These are phyloP conservation scores for Nigrograna mackinnonii DNA, from an alignment of 2,329 filamentous ascomycete genomes.

Conservation along the genomic window DNA sequence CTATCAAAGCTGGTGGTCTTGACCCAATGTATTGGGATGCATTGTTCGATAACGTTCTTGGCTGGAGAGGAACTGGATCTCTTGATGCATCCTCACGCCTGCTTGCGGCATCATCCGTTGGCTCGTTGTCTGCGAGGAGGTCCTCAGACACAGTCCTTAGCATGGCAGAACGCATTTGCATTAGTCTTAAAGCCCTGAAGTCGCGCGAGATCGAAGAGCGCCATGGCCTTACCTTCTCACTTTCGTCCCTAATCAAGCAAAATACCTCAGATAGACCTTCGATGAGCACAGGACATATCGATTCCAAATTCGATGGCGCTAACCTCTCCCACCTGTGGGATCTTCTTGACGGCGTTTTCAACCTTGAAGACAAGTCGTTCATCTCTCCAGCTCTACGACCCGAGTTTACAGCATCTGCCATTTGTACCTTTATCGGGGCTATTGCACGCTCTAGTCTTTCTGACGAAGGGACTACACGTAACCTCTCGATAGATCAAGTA, in stretches of 20 bases:
- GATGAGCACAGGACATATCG: background rate
- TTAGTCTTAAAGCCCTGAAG: slow-evolving; percentile 52
- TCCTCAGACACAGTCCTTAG: slow-evolving; percentile 35
- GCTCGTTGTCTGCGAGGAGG: slow-evolving; percentile 54
- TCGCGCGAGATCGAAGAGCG: slow-evolving; percentile 68
- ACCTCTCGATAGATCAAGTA: slow-evolving; percentile 14
- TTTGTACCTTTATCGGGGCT: slow-evolving; percentile 57
- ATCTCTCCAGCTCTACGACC: slow-evolving; percentile 56
- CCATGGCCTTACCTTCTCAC: slow-evolving; percentile 67
- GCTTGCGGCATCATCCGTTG: slow-evolving; percentile 71
- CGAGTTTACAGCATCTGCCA: slow-evolving; percentile 67
- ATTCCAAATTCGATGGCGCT: background rate
- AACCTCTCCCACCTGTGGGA: slow-evolving; percentile 32
- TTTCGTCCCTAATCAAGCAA: slow-evolving; percentile 52
- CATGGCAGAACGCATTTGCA: slow-evolving; percentile 48
- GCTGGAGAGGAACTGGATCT: slow-evolving; percentile 88
- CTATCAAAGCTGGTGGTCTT: slow-evolving; percentile 68
- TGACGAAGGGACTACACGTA: slow-evolving; percentile 12
- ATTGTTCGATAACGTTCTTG: slow-evolving; percentile 70
- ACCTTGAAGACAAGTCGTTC: slow-evolving; percentile 43
- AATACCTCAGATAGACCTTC: slow-evolving; percentile 1
- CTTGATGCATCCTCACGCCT: slow-evolving; percentile 74
- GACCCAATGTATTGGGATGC: slow-evolving; percentile 67
- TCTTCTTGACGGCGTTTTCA: slow-evolving; percentile 32
- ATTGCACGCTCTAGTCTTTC: slow-evolving; percentile 26